phyloP scores from a whole-genome alignment of 106 monocot genomes.

The Dendrobium catenatum region DNA sequence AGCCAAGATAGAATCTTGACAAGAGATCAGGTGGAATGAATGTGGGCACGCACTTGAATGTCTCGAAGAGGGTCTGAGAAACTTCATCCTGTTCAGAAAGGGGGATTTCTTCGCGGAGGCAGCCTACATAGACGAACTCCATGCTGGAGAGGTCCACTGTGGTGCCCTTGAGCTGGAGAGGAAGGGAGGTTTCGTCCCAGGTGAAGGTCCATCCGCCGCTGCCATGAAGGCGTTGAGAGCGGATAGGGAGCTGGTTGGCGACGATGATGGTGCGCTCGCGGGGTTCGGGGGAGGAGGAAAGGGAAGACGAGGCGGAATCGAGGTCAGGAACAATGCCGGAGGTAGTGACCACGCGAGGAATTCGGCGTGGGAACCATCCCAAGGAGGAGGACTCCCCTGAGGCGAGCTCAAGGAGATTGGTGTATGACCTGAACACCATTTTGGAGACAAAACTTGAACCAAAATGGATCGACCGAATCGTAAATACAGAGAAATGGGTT shows the following conservation, averaged over 20 bases:
- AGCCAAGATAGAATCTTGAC: constrained; percentile 42
- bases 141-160: constrained; percentile 63
- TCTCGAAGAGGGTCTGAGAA: constrained; percentile 31
- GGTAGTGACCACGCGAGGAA: constrained; percentile 46
- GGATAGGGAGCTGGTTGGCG: constrained; percentile 63
- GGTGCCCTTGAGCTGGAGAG: constrained; percentile 45
- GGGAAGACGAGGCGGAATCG: constrained; percentile 15
- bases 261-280: constrained; percentile 50
- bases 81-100: constrained; percentile 36
- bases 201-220: constrained; percentile 30
- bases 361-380: constrained; percentile 25
- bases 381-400: constrained; percentile 38
- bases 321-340: constrained; percentile 50
- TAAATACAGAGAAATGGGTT: background rate
- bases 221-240: constrained; percentile 23
- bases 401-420: constrained; percentile 52
- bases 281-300: constrained; percentile 16
- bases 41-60: constrained; percentile 30
- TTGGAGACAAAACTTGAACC: background rate
- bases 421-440: constrained; percentile 62
- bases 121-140: constrained; percentile 56
- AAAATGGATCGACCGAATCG: background rate
- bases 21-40: constrained; percentile 36
- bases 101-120: constrained; percentile 34
- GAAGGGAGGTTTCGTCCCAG: constrained; percentile 53